Evolutionary conservation across 1,284 basidiomycete genomes (phyloP).

Genomic region (Austroboletus niveus): DNA sequence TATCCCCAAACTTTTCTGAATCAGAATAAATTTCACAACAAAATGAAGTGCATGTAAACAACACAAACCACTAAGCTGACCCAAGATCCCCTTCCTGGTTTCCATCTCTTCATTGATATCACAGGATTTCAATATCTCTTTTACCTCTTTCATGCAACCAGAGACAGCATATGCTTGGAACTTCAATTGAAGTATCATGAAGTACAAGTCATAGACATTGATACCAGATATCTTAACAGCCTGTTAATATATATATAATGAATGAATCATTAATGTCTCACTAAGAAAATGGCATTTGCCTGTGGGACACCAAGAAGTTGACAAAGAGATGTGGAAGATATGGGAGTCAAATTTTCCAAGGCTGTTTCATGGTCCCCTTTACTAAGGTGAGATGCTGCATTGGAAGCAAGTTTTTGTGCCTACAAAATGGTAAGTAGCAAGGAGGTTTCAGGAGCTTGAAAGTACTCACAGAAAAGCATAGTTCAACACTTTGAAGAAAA

Average conservation of each 20-base stretch:
- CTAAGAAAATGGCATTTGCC: neutral
- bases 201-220: neutral
- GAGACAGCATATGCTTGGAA: neutral
- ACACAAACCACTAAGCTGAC: neutral
- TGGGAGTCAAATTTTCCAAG: neutral
- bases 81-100: neutral
- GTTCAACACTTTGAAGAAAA: neutral
- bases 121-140: neutral
- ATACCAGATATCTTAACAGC: neutral
- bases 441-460: neutral
- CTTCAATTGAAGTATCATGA: neutral
- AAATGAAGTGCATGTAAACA: neutral
- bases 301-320: neutral
- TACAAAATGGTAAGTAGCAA: neutral
- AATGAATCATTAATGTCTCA: neutral
- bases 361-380: neutral
- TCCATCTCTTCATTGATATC: neutral
- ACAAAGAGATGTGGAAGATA: neutral
- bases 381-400: neutral
- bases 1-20: neutral
- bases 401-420: neutral
- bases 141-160: neutral
- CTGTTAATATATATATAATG: neutral
- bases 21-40: neutral
- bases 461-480: neutral